Evolutionary conservation across 805 yeast genomes (phyloP).

Genomic region (Nakazawaea populi): DNA sequence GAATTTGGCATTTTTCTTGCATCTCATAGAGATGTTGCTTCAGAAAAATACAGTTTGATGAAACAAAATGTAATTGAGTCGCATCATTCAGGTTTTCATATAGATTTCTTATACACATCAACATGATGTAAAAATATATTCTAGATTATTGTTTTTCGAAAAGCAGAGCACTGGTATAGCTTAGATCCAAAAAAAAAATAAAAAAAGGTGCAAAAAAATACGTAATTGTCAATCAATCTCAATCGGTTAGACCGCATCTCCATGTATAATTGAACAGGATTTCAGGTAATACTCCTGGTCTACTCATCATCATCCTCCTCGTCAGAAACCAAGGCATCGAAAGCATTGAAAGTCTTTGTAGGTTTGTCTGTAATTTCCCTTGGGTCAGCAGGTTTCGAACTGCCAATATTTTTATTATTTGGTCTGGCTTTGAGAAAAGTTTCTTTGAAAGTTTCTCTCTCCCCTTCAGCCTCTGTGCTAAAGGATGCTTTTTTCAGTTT

Average conservation of each 20-base stretch:
- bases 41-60: too few species aligned
- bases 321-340: slow-evolving; percentile 65
- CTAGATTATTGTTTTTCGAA: background rate
- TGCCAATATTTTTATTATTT: slow-evolving; percentile 67
- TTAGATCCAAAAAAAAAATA: background rate
- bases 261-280: background rate
- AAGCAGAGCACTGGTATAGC: background rate
- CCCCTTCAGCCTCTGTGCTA: slow-evolving; percentile 43
- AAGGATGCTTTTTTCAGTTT: slow-evolving; percentile 35
- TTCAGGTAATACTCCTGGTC: too few species aligned
- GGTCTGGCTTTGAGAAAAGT: slow-evolving; percentile 53
- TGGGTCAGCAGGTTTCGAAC: slow-evolving; percentile 68
- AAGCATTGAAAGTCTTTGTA: slow-evolving; percentile 67
- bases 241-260: background rate
- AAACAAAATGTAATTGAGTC: too few species aligned
- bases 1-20: too few species aligned
- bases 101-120: background rate
- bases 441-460: slow-evolving; percentile 43
- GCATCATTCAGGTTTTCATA: background rate
- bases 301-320: slow-evolving; percentile 41
- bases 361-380: slow-evolving; percentile 69
- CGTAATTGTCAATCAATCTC: background rate
- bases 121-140: background rate
- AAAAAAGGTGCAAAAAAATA: background rate
- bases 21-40: too few species aligned